Evolutionary conservation across 257 asterid species (phyloP), one percentile per base, ranked within the genome.

Genomic region (Eustoma russellianum): DNA sequence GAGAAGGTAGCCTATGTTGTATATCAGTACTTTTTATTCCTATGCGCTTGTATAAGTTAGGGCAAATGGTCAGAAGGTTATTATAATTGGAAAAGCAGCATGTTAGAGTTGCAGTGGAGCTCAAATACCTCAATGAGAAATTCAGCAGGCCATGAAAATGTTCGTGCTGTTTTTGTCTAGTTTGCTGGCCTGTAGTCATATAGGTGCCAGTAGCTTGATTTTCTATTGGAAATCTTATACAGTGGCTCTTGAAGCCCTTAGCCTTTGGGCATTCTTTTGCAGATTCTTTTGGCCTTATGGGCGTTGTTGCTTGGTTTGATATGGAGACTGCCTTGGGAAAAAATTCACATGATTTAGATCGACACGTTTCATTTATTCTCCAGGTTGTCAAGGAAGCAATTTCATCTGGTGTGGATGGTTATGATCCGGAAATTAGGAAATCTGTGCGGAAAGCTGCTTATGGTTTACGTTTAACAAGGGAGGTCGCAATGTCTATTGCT

Each of bases 381-480:
- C 79, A 92, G 97, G 66, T 85, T 70, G 95, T 88, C 17, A 81
- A 74, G 82, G 95, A 88, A 68, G 99, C 99, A 59, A 57, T 92
- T 48, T 76, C 83, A 59, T 63, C 79, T 15, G 99, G 97, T 52
- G 79, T 76, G 15, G 93, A 83, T 58, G 90, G 98, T 40, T 92
- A 83, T 66, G 93, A 88, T 73, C 58, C 77, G 13, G 94, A 79
- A 63, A 78, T 70, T 44, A 74, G 66, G 73, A 83, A 88, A 63
- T 51, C 84, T 33, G 95, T 92, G 74, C 72, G 88, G 73, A 92
- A 92, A 65, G 88, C 95, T 66, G 99, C 97, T 11, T 88, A 78
- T 68, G 94, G 97, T 60, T 62, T 92, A 74, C 95, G 95, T 55
- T 74, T 92, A 77, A 85, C 84, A 17, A 85, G 97, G 75, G 99